Evolutionary conservation across 1,284 basidiomycete species (phyloP).

Genomic region (Anthracocystis walkeri): DNA sequence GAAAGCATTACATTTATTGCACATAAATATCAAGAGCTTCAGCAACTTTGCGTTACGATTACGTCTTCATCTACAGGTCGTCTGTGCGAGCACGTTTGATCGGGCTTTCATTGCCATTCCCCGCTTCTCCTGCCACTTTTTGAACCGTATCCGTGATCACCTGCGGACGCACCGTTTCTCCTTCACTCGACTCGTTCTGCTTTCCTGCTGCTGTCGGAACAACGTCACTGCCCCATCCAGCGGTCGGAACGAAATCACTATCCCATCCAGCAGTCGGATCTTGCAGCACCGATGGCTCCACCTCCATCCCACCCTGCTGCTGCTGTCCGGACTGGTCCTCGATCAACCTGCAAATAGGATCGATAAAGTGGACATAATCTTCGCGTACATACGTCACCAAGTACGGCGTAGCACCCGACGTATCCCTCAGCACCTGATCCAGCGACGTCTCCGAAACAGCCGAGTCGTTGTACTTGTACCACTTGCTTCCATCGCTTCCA

Average conservation of each 20-base stretch:
- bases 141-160: conserved; percentile 7
- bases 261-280: conserved; percentile 2
- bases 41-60: background rate
- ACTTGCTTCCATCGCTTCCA: conserved; percentile 22
- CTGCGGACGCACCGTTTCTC: conserved; percentile 5
- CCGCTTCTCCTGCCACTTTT: conserved; percentile 1
- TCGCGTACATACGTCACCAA: conserved; percentile 65
- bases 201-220: background rate
- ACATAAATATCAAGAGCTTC: background rate
- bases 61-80: conserved; percentile 9
- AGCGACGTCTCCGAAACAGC: conserved; percentile 39
- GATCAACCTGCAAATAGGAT: conserved; percentile 40
- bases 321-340: conserved; percentile 4
- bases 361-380: conserved; percentile 39
- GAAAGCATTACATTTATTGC: conserved; percentile 1
- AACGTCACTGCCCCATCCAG: background rate
- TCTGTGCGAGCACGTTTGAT: conserved; percentile 49
- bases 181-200: background rate
- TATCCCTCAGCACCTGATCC: conserved; percentile 58
- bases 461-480: conserved; percentile 67
- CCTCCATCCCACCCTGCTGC: conserved; percentile 16
- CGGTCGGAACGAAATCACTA: background rate
- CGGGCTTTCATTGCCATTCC: conserved; percentile 30
- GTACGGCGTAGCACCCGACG: conserved; percentile 67
- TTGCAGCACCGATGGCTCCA: background rate